phyloP scores from a whole-genome alignment of 176 grass and related monocot species.

The Avena atlantica region DNA sequence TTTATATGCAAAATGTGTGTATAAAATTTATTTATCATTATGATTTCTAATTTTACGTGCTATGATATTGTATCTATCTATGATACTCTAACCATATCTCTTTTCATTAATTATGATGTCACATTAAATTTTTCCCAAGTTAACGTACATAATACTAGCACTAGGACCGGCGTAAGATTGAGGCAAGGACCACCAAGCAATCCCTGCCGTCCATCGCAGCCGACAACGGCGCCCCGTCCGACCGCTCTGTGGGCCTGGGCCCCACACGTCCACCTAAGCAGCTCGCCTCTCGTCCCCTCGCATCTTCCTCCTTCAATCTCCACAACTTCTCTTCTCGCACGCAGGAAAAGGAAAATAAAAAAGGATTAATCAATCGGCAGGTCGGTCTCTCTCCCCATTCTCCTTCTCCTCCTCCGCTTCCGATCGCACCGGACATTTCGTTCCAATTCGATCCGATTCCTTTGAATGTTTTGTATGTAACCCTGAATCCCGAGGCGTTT shows the following conservation, averaged over 20 bases:
- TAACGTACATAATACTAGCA: not conserved
- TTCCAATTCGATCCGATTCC: not conserved
- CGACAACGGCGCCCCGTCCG: not conserved
- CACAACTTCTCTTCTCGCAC: not conserved
- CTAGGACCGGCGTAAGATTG: not conserved
- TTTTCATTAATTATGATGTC: too few species aligned
- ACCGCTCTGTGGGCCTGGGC: conserved; percentile 31
- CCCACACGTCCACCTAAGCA: not conserved
- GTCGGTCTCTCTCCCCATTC: not conserved
- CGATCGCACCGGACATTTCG: conserved; percentile 24
- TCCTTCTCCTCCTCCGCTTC: not conserved
- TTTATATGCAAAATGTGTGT: too few species aligned
- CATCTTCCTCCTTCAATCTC: not conserved
- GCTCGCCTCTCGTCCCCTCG: not conserved
- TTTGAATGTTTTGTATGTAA: not conserved
- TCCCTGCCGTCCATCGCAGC: conserved; percentile 36
- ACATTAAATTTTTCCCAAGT: too few species aligned
- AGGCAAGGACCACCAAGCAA: not conserved
- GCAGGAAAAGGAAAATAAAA: not conserved
- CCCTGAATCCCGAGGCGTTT: conserved; percentile 22
- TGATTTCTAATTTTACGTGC: too few species aligned
- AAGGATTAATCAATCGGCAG: conserved; percentile 28
- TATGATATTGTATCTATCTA: too few species aligned
- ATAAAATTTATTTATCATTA: too few species aligned
- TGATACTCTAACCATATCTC: too few species aligned